A percentile compares a stretch with the other conserved stretches of the same genome.
Evolutionary conservation across 2,329 filamentous ascomycete species (phyloP).

Genomic region (Fusarium robinianum): DNA sequence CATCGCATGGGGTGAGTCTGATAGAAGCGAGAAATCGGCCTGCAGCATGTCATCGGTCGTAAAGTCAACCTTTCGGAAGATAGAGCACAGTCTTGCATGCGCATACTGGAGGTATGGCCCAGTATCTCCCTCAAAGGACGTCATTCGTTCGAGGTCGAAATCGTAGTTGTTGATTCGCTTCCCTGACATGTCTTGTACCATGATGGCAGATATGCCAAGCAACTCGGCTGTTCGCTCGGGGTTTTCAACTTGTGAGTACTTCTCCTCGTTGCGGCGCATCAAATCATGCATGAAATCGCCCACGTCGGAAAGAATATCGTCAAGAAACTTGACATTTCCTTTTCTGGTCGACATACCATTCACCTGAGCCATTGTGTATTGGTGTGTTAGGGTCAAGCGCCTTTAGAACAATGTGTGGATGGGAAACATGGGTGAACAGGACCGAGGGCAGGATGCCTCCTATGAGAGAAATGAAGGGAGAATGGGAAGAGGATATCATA

Average conservation of each 20-base stretch:
- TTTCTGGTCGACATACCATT: conserved; percentile 49
- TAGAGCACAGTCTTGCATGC: conserved; percentile 63
- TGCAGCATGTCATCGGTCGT: conserved; percentile 20
- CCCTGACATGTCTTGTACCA: conserved; percentile 75
- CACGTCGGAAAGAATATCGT: conserved; percentile 61
- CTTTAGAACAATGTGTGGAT: no score
- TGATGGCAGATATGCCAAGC: conserved; percentile 69
- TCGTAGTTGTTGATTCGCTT: conserved; percentile 58
- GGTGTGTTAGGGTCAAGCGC: no score
- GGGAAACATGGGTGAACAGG: no score
- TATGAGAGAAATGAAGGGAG: no score
- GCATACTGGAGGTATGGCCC: conserved; percentile 76
- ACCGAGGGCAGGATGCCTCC: no score
- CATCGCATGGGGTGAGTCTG: conserved; percentile 47
- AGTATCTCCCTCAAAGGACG: conserved; percentile 73
- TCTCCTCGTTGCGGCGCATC: conserved; percentile 66
- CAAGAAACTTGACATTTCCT: conserved; percentile 58
- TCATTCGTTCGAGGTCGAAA: conserved; percentile 75
- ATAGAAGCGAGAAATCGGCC: conserved; percentile 34
- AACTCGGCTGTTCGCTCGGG: conserved; percentile 66
- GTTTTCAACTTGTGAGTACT: conserved; percentile 68
- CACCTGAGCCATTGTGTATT: conserved; percentile 40
- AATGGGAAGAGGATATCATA: no score
- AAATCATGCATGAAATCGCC: conserved; percentile 73
- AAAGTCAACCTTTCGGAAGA: conserved; percentile 33